Percentiles rank a stretch among this genome's conserved stretches.
phyloP scores from a whole-genome alignment of 2,329 filamentous ascomycete genomes.

The Periconia digitata region DNA sequence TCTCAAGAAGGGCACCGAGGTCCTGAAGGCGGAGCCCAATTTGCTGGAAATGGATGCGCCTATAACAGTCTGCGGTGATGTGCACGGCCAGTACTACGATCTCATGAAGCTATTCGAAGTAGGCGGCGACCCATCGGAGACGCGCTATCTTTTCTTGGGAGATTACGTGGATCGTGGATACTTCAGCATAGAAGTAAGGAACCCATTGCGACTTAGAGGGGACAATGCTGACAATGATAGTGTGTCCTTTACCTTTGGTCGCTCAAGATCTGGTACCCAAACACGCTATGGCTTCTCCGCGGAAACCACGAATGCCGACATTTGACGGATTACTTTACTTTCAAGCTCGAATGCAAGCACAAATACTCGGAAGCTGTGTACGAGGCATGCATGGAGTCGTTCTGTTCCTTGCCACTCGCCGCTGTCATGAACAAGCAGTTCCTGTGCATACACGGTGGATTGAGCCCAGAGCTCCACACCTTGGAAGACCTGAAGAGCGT shows the following conservation, averaged over 20 bases:
- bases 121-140: slow-evolving; percentile 93
- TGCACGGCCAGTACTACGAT: slow-evolving; percentile 99
- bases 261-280: slow-evolving; percentile 98
- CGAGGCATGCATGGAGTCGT: slow-evolving; percentile 97
- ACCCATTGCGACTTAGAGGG: background rate
- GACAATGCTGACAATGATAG: slow-evolving; percentile 45
- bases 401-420: slow-evolving; percentile 89
- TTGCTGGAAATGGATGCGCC: slow-evolving; percentile 98
- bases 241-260: slow-evolving; percentile 98
- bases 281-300: slow-evolving; percentile 93
- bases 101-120: slow-evolving; percentile 99
- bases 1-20: slow-evolving; percentile 80
- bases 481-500: slow-evolving; percentile 90
- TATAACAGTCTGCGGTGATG: slow-evolving; percentile 97
- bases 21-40: slow-evolving; percentile 89
- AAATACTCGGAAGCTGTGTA: slow-evolving; percentile 97
- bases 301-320: slow-evolving; percentile 99
- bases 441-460: slow-evolving; percentile 93
- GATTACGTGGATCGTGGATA: slow-evolving; percentile 99
- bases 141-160: slow-evolving; percentile 92
- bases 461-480: slow-evolving; percentile 94
- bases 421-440: slow-evolving; percentile 99
- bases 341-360: slow-evolving; percentile 99
- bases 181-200: slow-evolving; percentile 85
- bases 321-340: slow-evolving; percentile 99